Base-by-base conservation (phyloP, 768 basidiomycete species). In the Amanita thiersii region DNA sequence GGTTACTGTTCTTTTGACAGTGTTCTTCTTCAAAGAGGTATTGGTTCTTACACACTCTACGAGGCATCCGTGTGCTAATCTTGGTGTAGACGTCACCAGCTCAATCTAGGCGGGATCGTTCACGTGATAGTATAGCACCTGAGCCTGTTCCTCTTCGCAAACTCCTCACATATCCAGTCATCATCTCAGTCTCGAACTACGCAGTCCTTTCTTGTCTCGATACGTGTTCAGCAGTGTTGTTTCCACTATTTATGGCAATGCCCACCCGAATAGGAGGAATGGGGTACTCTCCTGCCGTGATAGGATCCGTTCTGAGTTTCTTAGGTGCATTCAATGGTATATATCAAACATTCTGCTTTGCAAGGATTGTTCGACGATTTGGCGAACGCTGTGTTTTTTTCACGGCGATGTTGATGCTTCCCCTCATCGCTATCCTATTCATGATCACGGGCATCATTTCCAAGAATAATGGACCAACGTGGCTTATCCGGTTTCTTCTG, bases 101-200 rank as follows among this genome's bases (percentile, higher is more conserved):
- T 34, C 12, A 19, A 17, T 2, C 41, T 17, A 3, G 36, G 20
- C 17, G 14, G n/a, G n/a, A 23, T 9, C 7, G n/a, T 19, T 43
- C 33, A 6, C n/a, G 5, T 12, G 31, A 20, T 42, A 18, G 5
- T 32, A 8, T 11, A 31, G 14, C 14, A 18, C 14, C 9, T 15
- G 54, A 52, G 19, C 68, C 67, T 8, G 47, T 69, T n/a, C 60
- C 68, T 10, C 63, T 80, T 44, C 61, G 61, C 4, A 50, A 59
- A 23, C 55, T 72, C 19, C 50, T 69, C 25, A 59, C 68, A 10
- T 74, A 72, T n/a, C 76, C 68, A 9, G 78, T 87, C 5, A 52
- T 84, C 25, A 58, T 84, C 28, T 76, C 82, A 1, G 72, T 79
- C n/a, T 66, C 70, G 23, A 86, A 85, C 54, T 88, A 86, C 56